phyloP scores from a whole-genome alignment of 208 protist species.

The Trypanosoma rangeli region DNA sequence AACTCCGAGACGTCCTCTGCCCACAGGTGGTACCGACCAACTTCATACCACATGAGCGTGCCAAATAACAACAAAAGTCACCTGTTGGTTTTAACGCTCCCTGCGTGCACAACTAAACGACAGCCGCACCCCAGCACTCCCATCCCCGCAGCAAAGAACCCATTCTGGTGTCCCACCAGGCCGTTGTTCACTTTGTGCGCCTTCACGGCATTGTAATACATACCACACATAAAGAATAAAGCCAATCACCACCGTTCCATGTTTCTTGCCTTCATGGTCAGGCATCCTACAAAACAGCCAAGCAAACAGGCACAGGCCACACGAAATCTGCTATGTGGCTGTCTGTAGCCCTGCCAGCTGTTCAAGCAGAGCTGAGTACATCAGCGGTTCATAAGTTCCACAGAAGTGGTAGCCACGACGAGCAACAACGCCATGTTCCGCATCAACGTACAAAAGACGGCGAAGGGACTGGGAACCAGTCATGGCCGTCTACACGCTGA shows the following conservation, averaged over 20 bases:
- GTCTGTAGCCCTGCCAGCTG: constrained; percentile 48
- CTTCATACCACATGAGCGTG: constrained; percentile 81
- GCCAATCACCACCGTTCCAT: constrained; percentile 86
- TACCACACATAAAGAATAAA: constrained; percentile 68
- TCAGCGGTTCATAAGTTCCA: constrained; percentile 57
- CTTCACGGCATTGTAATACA: constrained; percentile 84
- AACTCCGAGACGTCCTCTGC: constrained; percentile 71
- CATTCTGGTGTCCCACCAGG: constrained; percentile 80
- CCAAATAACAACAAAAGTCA: constrained; percentile 43
- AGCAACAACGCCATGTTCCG: constrained; percentile 45
- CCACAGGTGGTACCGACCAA: constrained; percentile 84
- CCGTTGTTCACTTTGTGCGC: constrained; percentile 87
- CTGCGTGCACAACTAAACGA: constrained; percentile 55
- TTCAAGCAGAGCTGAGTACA: constrained; percentile 39
- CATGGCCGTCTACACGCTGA: constrained; percentile 35
- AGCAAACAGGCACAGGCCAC: constrained; percentile 50
- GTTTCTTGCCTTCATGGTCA: constrained; percentile 75
- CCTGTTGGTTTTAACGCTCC: constrained; percentile 33
- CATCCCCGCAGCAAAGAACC: constrained; percentile 84
- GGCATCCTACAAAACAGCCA: constrained; percentile 54
- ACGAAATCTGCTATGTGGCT: constrained; percentile 54
- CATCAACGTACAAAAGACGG: constrained; percentile 59
- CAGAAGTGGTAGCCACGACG: constrained; percentile 69
- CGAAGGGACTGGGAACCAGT: constrained; percentile 70
- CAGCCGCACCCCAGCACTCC: constrained; percentile 51